Conservation (phyloP, 352 stramenopile species). For the Phytophthora hibernalis region DNA sequence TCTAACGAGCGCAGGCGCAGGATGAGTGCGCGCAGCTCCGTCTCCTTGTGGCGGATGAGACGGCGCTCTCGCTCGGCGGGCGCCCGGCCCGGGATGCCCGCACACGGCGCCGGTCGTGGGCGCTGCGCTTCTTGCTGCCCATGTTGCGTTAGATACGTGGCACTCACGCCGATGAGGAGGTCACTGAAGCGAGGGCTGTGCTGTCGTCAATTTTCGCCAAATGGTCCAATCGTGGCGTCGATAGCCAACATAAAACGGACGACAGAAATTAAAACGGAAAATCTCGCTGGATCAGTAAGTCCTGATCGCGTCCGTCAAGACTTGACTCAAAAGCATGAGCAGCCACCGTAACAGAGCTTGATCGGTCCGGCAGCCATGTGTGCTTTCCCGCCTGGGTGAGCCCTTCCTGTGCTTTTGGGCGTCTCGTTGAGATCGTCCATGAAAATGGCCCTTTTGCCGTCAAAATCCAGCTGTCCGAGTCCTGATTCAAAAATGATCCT, state of each 20-base stretch:
- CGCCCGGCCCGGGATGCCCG: conserved; percentile 43
- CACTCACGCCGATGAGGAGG: neutral
- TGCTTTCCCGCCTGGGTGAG: neutral
- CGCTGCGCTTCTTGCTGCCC: conserved; percentile 46
- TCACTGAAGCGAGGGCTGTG: neutral
- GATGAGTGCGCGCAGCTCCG: conserved; percentile 46
- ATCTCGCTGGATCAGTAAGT: neutral
- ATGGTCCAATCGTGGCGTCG: neutral
- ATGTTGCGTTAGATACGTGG: conserved; percentile 18
- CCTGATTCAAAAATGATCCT: conserved; percentile 22
- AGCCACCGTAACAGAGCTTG: neutral
- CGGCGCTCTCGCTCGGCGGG: conserved; percentile 49
- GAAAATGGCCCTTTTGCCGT: conserved; percentile 12
- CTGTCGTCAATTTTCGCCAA: neutral
- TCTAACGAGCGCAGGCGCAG: conserved; percentile 37
- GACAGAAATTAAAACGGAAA: conserved; percentile 2
- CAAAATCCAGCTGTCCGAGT: conserved; percentile 20
- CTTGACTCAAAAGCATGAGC: too few relatives aligned
- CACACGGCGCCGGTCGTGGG: conserved; percentile 30
- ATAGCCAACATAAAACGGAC: neutral
- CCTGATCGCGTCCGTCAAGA: neutral
- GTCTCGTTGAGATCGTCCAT: conserved; percentile 17
- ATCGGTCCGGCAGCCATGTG: neutral
- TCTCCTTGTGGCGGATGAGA: conserved; percentile 61
- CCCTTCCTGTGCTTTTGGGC: neutral